Conservation (phyloP, 2,329 filamentous ascomycete species). For the Aspergillaceae sp. region DNA sequence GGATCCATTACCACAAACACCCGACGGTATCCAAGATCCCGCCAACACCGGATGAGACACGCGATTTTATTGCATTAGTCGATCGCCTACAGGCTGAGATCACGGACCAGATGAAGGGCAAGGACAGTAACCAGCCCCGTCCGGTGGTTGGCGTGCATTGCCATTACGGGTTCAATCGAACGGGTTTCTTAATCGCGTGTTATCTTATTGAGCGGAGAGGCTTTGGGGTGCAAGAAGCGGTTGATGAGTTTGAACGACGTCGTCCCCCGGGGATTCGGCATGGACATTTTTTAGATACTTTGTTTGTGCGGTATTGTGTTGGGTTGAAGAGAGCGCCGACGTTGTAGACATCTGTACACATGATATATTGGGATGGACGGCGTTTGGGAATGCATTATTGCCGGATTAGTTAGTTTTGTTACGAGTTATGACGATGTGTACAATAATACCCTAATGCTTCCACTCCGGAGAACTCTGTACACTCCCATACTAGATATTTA, state of each 20-base stretch:
- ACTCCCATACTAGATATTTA: too few relatives aligned
- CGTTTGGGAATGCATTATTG: too few relatives aligned
- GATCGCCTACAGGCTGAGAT: slow-evolving; percentile 53
- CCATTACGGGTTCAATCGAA: slow-evolving; percentile 92
- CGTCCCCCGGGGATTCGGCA: slow-evolving; percentile 81
- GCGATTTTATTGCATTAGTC: slow-evolving; percentile 51
- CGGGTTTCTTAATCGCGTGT: slow-evolving; percentile 80
- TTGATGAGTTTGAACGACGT: slow-evolving; percentile 64
- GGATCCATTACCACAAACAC: slow-evolving; percentile 72
- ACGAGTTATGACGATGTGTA: slow-evolving; percentile 20
- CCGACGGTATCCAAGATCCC: slow-evolving; percentile 88
- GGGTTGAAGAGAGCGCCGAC: slow-evolving; percentile 40
- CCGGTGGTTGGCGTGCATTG: slow-evolving; percentile 74
- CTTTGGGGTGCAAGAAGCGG: slow-evolving; percentile 64
- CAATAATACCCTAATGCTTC: slow-evolving; percentile 4
- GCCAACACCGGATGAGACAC: slow-evolving; percentile 55
- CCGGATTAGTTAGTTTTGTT: neutral
- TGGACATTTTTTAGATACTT: slow-evolving; percentile 74
- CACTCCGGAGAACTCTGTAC: too few relatives aligned
- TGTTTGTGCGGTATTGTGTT: slow-evolving; percentile 67
- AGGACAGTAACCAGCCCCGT: slow-evolving; percentile 27
- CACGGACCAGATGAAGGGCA: slow-evolving; percentile 32
- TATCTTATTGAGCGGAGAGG: slow-evolving; percentile 79
- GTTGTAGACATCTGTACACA: slow-evolving; percentile 11
- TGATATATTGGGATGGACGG: slow-evolving; percentile 1